Evolutionary conservation across 148 eudicot genomes (phyloP), one percentile per base, ranked within the genome.

Genomic region (Oxyria digyna): DNA sequence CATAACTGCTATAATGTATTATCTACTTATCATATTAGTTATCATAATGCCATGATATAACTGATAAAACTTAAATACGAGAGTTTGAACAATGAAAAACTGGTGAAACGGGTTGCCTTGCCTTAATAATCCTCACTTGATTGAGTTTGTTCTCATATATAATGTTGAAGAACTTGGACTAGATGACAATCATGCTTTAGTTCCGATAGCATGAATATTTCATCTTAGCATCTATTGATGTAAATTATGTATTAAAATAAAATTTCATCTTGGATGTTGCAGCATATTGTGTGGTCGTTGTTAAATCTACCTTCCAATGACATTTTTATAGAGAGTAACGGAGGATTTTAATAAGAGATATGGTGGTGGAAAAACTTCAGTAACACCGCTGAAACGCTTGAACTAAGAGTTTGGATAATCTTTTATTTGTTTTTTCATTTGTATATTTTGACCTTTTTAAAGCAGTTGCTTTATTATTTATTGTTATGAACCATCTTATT

Each of bases 261-360:
- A 17, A 64, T 26, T 29, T 15, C 42, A 5, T 64, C 67, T 76
- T 24, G 65, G 18, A 41, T 73, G 35, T 73, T 67, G 73, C 85
- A 81, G 85, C 82, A 23, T 81, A 70, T 42, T 81, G 85, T 74
- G 85, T 81, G 18, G 85, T 81, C 42, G 85, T 82, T 62, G 81
- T 81, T 68, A 82, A 81, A 49, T 81, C 85, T 31, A 78, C 76
- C 77, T 81, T 78, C 85, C 85, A 18, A 81, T 81, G 80, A 82
- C 85, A 3, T 81, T 78, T 55, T 57, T 81, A 43, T 81, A 81
- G 52, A 69, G 81, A 63, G 81, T 81, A 42, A 81, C 78, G 80
- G 85, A 81, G 26, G 82, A 81, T 54, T 81, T 81, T 49, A 81
- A 75, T 75, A 81, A 78, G 79, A 81, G 81, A 78, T 81, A 78